Evolutionary conservation across 2,329 filamentous ascomycete species (phyloP), one percentile per base, ranked within the genome.

Genomic region (Aspergillus viridinutans): DNA sequence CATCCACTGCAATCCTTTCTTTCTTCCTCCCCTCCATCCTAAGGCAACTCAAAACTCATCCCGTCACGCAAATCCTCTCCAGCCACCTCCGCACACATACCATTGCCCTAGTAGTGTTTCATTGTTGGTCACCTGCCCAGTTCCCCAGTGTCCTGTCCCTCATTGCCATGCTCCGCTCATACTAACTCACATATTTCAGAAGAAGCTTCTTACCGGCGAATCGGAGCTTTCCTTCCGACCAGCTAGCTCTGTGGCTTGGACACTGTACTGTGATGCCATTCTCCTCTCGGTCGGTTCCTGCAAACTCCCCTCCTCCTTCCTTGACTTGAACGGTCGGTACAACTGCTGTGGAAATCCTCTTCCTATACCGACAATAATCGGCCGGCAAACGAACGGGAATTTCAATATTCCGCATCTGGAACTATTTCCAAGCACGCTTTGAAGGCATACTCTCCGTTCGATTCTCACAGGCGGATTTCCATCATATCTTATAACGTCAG

Each of bases 51-150:
- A 62, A 61, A 61, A 48, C 54, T 59, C 49, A 50, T 43, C 53
- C 54, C 59, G 63, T 57, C 52, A 57, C 55, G 64, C 61, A 60
- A 64, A 61, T 60, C 60, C 63, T 52, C 58, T 56, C 48, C 52
- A 43, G 50, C 48, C 54, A 38, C 53, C 60, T 69, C 65, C 69
- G 67, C 65, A 66, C 69, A 68, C 65, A 66, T 67, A 52, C 57
- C 61, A 55, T 21, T 47, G 6, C 47, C 40, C 49, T 12, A 26
- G 47, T 35, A 12, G 28, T n/a, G 43, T 53, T 49, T 23, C 47
- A 35, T 38, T 38, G 47, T 54, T 43, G 43, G 43, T 47, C 43
- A 23, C 40, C 42, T 57, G 45, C 35, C 32, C 42, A 42, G 43
- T 17, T 45, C 47, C 50, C 43, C 25, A 26, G 29, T 6, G 12